These are phyloP conservation scores for Hypocreales sp. DNA, from an alignment of 2,329 filamentous ascomycete genomes.

Conservation along the genomic window DNA sequence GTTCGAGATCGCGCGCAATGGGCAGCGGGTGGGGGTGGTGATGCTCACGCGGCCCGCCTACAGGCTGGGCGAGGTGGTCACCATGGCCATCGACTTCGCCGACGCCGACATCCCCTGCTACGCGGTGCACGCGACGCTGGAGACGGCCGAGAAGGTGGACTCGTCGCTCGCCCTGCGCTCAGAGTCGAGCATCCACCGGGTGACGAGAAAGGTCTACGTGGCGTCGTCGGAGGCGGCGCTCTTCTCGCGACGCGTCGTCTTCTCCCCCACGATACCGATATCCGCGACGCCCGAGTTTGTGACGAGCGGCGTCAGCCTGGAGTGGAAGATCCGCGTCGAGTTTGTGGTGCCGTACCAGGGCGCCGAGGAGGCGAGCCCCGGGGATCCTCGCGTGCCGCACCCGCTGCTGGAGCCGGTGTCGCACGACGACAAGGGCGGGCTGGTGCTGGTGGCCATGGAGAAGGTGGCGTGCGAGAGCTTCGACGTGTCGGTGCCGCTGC, in stretches of 20 bases:
- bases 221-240: slow-evolving; percentile 69
- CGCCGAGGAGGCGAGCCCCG: slow-evolving; percentile 6
- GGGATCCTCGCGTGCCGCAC: slow-evolving; percentile 10
- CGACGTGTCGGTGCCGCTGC: slow-evolving; percentile 71
- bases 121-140: slow-evolving; percentile 67
- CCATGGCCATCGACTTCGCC: slow-evolving; percentile 70
- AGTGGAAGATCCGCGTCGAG: slow-evolving; percentile 82
- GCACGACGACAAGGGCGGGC: slow-evolving; percentile 60
- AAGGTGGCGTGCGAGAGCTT: slow-evolving; percentile 75
- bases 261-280: slow-evolving; percentile 70
- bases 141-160: slow-evolving; percentile 75
- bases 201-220: slow-evolving; percentile 69
- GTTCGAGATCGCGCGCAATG: slow-evolving; percentile 88
- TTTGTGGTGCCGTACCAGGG: slow-evolving; percentile 64
- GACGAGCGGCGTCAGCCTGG: slow-evolving; percentile 72
- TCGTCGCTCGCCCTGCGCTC: slow-evolving; percentile 69
- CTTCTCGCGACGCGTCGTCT: slow-evolving; percentile 64
- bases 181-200: slow-evolving; percentile 70
- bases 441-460: slow-evolving; percentile 63
- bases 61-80: slow-evolving; percentile 75
- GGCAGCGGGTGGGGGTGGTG: slow-evolving; percentile 80
- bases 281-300: slow-evolving; percentile 80
- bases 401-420: slow-evolving; percentile 66
- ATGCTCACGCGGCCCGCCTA: slow-evolving; percentile 81
- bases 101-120: slow-evolving; percentile 69